These are phyloP conservation scores for Malassezia sympodialis DNA, from an alignment of 1,284 basidiomycete species.

Conservation along the genomic window DNA sequence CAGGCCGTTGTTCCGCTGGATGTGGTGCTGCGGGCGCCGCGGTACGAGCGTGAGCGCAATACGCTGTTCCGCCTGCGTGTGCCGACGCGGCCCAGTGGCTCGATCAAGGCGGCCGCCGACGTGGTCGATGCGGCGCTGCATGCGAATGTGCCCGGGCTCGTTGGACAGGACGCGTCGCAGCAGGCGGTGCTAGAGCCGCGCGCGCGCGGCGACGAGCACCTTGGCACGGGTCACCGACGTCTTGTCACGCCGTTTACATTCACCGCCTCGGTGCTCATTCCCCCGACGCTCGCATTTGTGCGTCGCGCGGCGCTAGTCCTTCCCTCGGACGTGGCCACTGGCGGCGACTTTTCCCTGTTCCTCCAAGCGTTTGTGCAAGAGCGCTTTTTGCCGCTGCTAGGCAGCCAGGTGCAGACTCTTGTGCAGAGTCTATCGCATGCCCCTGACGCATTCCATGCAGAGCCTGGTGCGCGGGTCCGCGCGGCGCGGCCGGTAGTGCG, in stretches of 20 bases:
- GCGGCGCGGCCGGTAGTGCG: conserved; percentile 65
- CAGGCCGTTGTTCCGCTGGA: conserved; percentile 77
- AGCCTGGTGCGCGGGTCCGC: conserved; percentile 12
- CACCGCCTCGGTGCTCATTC: conserved; percentile 85
- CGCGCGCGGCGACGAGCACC: conserved; percentile 11
- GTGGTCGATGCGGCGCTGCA: conserved; percentile 72
- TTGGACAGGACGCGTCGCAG: conserved; percentile 46
- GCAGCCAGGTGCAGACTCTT: conserved; percentile 65
- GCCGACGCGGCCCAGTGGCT: conserved; percentile 52
- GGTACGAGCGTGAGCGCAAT: conserved; percentile 34
- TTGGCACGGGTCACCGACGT: conserved; percentile 64
- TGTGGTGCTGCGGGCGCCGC: conserved; percentile 59
- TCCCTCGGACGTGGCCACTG: conserved; percentile 30
- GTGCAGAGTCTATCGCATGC: conserved; percentile 25
- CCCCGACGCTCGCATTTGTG: conserved; percentile 79
- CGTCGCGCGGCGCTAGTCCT: conserved; percentile 53
- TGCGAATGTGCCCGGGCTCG: conserved; percentile 85
- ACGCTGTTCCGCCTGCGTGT: conserved; percentile 78
- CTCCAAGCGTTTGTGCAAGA: conserved; percentile 89
- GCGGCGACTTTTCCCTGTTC: conserved; percentile 59
- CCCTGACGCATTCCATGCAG: conserved; percentile 59
- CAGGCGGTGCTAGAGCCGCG: background rate
- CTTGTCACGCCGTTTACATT: conserved; percentile 86
- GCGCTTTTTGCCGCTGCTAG: conserved; percentile 84
- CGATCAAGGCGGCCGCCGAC: conserved; percentile 66